These are phyloP conservation scores for Evansstolkia leycettana DNA, from an alignment of 495 filamentous ascomycete species.

Conservation along the genomic window DNA sequence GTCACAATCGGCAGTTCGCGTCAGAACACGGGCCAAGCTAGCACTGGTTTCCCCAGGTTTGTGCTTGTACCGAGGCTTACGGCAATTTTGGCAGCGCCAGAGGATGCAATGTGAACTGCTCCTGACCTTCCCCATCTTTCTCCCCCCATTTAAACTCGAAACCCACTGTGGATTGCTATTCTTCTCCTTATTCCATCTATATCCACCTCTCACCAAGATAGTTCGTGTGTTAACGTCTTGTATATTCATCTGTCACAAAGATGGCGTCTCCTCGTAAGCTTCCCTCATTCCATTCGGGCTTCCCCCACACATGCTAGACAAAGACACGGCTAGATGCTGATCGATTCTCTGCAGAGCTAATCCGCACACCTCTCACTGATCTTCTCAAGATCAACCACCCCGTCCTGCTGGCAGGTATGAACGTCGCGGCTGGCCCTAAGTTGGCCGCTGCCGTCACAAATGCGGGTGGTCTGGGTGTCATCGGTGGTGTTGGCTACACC, in stretches of 20 bases:
- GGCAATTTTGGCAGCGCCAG: no score
- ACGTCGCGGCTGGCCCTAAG: conserved; percentile 94
- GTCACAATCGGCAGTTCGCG: no score
- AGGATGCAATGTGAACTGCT: not conserved
- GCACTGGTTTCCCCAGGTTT: no score
- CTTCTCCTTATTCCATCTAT: not conserved
- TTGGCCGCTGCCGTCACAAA: conserved; percentile 95
- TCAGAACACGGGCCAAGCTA: no score
- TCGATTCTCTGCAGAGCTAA: conserved; percentile 46
- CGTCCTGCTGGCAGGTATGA: conserved; percentile 93
- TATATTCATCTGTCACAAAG: conserved; percentile 14
- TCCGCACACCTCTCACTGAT: conserved; percentile 83
- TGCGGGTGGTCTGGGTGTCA: conserved; percentile 90
- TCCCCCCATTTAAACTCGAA: not conserved
- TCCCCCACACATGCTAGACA: conserved; percentile 9
- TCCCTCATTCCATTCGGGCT: conserved; percentile 2
- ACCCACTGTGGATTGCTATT: not conserved
- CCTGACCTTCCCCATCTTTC: not conserved
- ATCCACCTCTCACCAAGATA: no score
- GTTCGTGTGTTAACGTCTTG: no score
- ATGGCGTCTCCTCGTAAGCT: conserved; percentile 78
- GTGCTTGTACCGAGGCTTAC: no score
- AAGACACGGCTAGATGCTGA: conserved; percentile 12
- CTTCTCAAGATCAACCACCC: conserved; percentile 97
- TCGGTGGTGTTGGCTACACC: conserved; percentile 93